Evolutionary conservation across 2,329 filamentous ascomycete species (phyloP).

Genomic region (Cephalotrichum gorgonifer): DNA sequence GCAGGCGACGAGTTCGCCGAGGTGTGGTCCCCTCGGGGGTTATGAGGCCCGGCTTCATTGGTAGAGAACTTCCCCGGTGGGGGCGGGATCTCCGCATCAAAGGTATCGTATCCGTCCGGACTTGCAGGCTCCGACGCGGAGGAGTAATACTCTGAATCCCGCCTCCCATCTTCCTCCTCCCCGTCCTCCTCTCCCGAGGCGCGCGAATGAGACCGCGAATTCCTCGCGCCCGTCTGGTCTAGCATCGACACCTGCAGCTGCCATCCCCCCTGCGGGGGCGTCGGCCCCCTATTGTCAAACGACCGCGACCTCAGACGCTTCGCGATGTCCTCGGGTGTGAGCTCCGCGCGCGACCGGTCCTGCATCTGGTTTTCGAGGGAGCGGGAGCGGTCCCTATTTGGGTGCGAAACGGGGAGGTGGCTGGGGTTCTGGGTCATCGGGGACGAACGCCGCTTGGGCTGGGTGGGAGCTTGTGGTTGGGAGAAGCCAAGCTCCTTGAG

Average conservation of each 20-base stretch:
- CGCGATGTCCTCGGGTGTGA: background rate
- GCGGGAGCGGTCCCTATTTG: background rate
- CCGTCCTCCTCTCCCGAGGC: background rate
- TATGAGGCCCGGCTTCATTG: no score
- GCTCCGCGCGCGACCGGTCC: background rate
- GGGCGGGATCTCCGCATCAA: background rate
- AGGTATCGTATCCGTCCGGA: background rate
- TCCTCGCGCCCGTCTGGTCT: conserved; percentile 2
- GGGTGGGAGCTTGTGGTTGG: background rate
- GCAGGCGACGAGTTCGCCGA: background rate
- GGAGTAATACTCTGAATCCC: background rate
- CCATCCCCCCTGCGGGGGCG: background rate
- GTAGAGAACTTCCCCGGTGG: background rate
- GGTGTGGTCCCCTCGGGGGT: no score
- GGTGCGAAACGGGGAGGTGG: background rate
- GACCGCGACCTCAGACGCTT: background rate
- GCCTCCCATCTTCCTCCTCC: background rate
- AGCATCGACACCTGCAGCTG: conserved; percentile 4
- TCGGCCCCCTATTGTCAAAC: background rate
- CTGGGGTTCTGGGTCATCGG: background rate
- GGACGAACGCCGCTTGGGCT: background rate
- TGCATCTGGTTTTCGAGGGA: background rate
- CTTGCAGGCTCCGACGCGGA: background rate
- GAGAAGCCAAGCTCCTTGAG: background rate
- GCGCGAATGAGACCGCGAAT: background rate